Percentiles rank a stretch among this genome's conserved stretches.
These are phyloP conservation scores for Saturnispora halmiae DNA, from an alignment of 805 yeast genomes.

Conservation along the genomic window DNA sequence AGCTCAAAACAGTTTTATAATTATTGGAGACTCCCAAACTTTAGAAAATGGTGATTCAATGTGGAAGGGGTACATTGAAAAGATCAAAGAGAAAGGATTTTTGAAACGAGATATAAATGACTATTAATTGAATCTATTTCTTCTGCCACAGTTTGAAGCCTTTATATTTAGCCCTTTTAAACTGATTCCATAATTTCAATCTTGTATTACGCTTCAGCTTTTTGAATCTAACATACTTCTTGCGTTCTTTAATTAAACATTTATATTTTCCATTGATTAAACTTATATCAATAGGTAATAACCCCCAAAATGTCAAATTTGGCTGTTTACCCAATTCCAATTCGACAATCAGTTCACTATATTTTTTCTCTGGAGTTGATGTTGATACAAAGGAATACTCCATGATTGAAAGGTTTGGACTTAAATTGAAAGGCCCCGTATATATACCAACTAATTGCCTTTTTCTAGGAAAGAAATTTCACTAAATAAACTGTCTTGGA, in stretches of 20 bases:
- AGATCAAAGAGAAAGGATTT: slow-evolving; percentile 27
- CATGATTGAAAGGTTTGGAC: background rate
- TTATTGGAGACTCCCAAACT: slow-evolving; percentile 52
- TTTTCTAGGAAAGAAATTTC: slow-evolving; percentile 48
- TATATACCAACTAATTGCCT: background rate
- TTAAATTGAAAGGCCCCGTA: background rate
- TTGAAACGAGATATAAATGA: slow-evolving; percentile 11
- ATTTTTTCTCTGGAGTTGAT: slow-evolving; percentile 2
- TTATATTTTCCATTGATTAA: background rate
- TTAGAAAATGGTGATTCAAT: slow-evolving; percentile 36
- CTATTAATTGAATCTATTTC: slow-evolving; percentile 4
- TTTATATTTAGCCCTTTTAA: slow-evolving; percentile 1
- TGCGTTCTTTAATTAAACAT: background rate
- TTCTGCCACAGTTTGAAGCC: slow-evolving; percentile 1
- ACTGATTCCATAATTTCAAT: slow-evolving; percentile 2
- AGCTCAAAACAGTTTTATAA: slow-evolving; percentile 51
- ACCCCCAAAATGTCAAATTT: background rate
- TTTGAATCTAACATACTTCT: background rate
- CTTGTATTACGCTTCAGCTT: background rate
- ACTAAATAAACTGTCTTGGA: slow-evolving; percentile 67
- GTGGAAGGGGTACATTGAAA: slow-evolving; percentile 44
- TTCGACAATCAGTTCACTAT: background rate
- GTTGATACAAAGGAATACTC: slow-evolving; percentile 1
- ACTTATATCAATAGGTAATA: slow-evolving; percentile 2
- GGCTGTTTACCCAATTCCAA: background rate